Evolutionary conservation across 2,329 filamentous ascomycete genomes (phyloP).

Genomic region (Balansia obtecta): DNA sequence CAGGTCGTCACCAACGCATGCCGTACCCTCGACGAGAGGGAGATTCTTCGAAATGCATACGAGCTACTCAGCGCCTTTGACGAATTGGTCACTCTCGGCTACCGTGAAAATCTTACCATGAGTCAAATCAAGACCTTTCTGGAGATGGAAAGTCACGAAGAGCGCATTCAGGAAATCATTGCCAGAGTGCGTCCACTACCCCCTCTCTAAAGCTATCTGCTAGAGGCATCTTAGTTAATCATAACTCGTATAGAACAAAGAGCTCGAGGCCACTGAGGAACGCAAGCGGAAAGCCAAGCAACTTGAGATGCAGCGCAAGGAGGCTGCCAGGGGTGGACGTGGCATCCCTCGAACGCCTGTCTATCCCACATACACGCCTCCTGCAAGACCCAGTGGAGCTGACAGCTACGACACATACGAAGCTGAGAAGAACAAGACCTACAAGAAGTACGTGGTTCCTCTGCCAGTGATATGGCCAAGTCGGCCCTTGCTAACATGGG

Average conservation of each 20-base stretch:
- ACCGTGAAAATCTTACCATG: constrained; percentile 90
- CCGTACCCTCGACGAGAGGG: constrained; percentile 88
- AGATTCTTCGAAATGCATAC: constrained; percentile 90
- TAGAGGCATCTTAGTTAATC: constrained; percentile 8
- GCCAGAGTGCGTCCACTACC: constrained; percentile 49
- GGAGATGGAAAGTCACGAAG: constrained; percentile 98
- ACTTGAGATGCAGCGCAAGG: constrained; percentile 96
- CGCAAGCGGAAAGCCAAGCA: constrained; percentile 98
- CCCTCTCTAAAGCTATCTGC: too few relatives aligned
- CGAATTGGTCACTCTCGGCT: constrained; percentile 89
- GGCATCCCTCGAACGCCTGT: constrained; percentile 60
- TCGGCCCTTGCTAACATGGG: neutral
- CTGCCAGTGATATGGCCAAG: neutral
- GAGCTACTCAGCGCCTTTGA: constrained; percentile 95
- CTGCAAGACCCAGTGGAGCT: constrained; percentile 56
- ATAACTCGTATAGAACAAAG: constrained; percentile 64
- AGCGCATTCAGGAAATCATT: constrained; percentile 97
- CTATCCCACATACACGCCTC: constrained; percentile 83
- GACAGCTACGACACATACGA: constrained; percentile 91
- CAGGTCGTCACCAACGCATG: constrained; percentile 96
- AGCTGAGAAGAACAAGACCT: constrained; percentile 90
- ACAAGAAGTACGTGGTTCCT: constrained; percentile 51
- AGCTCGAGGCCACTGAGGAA: constrained; percentile 94
- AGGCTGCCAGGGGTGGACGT: constrained; percentile 68
- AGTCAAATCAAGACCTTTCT: constrained; percentile 98